A percentile compares a stretch with the other conserved stretches of the same genome.
These are phyloP conservation scores for Lipomyces japonicus DNA, from an alignment of 805 yeast species.

Conservation along the genomic window DNA sequence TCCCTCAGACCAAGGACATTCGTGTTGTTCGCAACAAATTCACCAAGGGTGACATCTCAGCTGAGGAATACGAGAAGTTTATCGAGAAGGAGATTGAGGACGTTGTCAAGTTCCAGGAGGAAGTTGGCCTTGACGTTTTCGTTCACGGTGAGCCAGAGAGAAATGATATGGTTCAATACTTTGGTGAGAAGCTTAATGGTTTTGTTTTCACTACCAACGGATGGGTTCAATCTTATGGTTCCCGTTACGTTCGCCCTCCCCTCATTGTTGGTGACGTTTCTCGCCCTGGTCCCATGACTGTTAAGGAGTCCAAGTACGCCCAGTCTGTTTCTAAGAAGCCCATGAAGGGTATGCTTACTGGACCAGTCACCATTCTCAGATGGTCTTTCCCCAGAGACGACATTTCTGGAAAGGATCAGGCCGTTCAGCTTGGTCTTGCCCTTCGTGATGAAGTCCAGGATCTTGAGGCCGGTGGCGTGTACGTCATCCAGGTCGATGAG, in stretches of 20 bases:
- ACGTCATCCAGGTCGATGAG: conserved; percentile 98
- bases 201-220: conserved; percentile 98
- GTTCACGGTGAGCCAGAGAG: conserved; percentile 99
- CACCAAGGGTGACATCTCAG: conserved; percentile 92
- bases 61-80: conserved; percentile 93
- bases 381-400: conserved; percentile 99
- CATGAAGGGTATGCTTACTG: conserved; percentile 99
- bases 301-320: conserved; percentile 98
- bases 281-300: conserved; percentile 97
- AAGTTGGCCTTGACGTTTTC: conserved; percentile 93
- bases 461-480: conserved; percentile 97
- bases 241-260: conserved; percentile 99
- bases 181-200: conserved; percentile 98
- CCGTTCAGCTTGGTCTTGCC: conserved; percentile 95
- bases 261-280: conserved; percentile 98
- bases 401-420: conserved; percentile 86
- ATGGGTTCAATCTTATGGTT: conserved; percentile 99
- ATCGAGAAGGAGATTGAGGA: conserved; percentile 94
- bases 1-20: conserved; percentile 99
- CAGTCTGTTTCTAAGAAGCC: conserved; percentile 94
- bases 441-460: conserved; percentile 98
- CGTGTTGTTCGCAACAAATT: conserved; percentile 98
- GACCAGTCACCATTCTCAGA: conserved; percentile 98
- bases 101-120: conserved; percentile 98
- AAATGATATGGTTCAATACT: conserved; percentile 99